These are phyloP conservation scores for Mucor irregularis DNA, from an alignment of 371 early-diverging fungal species.

Conservation along the genomic window DNA sequence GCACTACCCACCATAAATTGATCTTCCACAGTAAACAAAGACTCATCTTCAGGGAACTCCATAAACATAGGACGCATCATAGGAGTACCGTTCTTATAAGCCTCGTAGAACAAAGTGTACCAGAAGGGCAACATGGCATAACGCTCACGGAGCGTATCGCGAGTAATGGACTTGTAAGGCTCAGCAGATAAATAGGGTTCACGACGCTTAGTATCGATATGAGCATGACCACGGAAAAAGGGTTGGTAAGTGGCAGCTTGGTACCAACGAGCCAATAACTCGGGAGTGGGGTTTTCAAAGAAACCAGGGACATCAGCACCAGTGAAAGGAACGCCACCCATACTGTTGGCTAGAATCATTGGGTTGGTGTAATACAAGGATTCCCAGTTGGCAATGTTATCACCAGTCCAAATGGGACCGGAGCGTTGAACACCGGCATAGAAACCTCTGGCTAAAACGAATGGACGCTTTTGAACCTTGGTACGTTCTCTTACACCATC, in stretches of 20 bases:
- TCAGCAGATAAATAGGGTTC: conserved; percentile 96
- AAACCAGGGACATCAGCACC: conserved; percentile 95
- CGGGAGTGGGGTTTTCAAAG: conserved; percentile 83
- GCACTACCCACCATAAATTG: conserved; percentile 83
- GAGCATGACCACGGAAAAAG: conserved; percentile 93
- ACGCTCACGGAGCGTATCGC: conserved; percentile 71
- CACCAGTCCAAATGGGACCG: conserved; percentile 94
- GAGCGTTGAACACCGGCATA: conserved; percentile 87
- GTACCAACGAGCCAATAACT: conserved; percentile 87
- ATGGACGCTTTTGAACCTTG: conserved; percentile 68
- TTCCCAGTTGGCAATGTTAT: conserved; percentile 85
- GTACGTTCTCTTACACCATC: conserved; percentile 56
- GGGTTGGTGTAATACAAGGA: conserved; percentile 75
- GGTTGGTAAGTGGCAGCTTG: conserved; percentile 90
- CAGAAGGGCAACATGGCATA: conserved; percentile 80
- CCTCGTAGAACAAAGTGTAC: conserved; percentile 82
- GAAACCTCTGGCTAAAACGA: conserved; percentile 88
- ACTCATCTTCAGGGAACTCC: conserved; percentile 79
- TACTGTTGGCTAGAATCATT: conserved; percentile 77
- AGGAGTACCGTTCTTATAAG: conserved; percentile 66
- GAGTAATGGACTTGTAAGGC: conserved; percentile 68
- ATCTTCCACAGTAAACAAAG: conserved; percentile 73
- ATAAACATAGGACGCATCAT: conserved; percentile 84
- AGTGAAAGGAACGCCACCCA: conserved; percentile 76
- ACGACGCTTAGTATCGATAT: conserved; percentile 92